phyloP scores from a whole-genome alignment of 345 rosid species.

The Rhodomyrtus tomentosa region DNA sequence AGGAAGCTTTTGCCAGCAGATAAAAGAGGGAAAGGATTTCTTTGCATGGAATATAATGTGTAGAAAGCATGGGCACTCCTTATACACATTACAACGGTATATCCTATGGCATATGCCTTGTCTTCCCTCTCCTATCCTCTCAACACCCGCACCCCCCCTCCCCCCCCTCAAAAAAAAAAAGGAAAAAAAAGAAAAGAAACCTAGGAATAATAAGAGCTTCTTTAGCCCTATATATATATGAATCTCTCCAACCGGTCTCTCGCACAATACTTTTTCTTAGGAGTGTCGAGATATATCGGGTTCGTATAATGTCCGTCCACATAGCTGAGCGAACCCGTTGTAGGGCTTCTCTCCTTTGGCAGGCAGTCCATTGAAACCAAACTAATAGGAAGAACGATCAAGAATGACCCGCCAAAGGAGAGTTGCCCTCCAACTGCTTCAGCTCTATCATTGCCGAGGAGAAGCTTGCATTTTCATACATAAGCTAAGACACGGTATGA shows the following conservation, averaged over 20 bases:
- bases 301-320: too few species aligned
- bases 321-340: conserved; percentile 40
- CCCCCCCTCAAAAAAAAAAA: too few species aligned
- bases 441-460: conserved; percentile 13
- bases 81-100: conserved; percentile 3
- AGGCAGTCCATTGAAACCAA: conserved; percentile 5
- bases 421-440: conserved; percentile 80
- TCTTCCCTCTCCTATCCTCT: background rate
- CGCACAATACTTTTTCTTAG: background rate
- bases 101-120: conserved; percentile 50
- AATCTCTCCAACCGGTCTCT: background rate
- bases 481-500: background rate
- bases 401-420: conserved; percentile 69
- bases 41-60: conserved; percentile 11
- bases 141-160: too few species aligned
- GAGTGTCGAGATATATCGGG: background rate
- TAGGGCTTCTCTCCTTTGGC: conserved; percentile 70
- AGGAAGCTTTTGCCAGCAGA: conserved; percentile 2
- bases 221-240: background rate
- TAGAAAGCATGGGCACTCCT: conserved; percentile 18
- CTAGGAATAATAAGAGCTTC: background rate
- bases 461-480: background rate
- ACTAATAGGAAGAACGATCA: background rate
- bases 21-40: conserved; percentile 1
- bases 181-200: too few species aligned